These are phyloP conservation scores for Gaeumannomyces sp. DNA, from an alignment of 2,329 filamentous ascomycete species.

Conservation along the genomic window DNA sequence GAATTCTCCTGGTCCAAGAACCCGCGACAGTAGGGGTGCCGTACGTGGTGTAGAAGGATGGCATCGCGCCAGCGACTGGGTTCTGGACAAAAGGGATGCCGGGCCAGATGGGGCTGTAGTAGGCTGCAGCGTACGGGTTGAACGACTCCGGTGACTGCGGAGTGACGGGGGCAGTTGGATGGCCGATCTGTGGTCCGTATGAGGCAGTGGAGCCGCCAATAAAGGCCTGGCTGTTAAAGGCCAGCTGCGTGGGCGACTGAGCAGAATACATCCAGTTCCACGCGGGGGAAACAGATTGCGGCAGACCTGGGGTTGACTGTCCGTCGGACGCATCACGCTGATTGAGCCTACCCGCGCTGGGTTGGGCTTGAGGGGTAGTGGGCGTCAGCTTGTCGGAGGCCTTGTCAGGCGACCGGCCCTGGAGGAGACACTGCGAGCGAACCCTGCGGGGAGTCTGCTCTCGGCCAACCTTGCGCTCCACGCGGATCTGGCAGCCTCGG, in stretches of 20 bases:
- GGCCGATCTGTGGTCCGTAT: slow-evolving; percentile 1
- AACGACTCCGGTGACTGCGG: slow-evolving; percentile 9
- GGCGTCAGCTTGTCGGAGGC: neutral
- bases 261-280: slow-evolving; percentile 8
- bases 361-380: neutral
- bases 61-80: neutral
- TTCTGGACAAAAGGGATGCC: slow-evolving; percentile 8
- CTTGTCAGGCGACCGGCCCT: neutral
- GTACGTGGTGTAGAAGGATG: slow-evolving; percentile 3
- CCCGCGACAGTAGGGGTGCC: neutral
- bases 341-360: neutral
- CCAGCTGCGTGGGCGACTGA: neutral
- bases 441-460: slow-evolving; percentile 6
- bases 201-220: neutral
- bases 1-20: neutral
- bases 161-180: neutral
- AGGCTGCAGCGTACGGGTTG: slow-evolving; percentile 5
- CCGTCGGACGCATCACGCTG: neutral
- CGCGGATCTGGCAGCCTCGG: slow-evolving; percentile 3
- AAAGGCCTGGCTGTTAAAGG: slow-evolving; percentile 5
- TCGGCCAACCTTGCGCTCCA: slow-evolving; percentile 9
- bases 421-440: slow-evolving; percentile 2
- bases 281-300: neutral
- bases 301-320: neutral
- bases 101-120: slow-evolving; percentile 6